Conservation (phyloP, 345 rosid species). For the Lepidium sativum region DNA sequence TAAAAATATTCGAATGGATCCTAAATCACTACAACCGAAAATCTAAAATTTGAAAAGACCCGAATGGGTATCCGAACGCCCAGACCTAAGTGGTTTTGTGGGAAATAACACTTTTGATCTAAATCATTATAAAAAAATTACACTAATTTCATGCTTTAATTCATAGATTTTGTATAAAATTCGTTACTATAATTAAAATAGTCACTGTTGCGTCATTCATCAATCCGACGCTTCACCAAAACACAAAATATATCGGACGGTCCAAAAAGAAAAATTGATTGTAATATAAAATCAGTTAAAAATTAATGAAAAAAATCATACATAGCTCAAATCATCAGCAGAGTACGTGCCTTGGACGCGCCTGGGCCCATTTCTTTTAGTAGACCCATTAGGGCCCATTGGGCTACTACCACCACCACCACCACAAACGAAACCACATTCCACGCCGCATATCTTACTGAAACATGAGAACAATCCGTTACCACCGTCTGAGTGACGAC, state of each 20-base stretch:
- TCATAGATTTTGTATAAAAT: not conserved
- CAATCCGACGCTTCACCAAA: not conserved
- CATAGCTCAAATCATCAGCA: slow-evolving; percentile 12
- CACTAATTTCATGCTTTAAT: not conserved
- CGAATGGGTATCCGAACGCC: no score
- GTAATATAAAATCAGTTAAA: not conserved
- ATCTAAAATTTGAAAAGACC: no score
- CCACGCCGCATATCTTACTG: slow-evolving; percentile 54
- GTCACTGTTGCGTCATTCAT: not conserved
- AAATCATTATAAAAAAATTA: slow-evolving; percentile 1
- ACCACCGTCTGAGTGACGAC: slow-evolving; percentile 35
- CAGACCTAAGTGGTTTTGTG: not conserved
- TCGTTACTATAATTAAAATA: not conserved
- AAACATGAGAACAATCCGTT: slow-evolving; percentile 57
- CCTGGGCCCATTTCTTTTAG: slow-evolving; percentile 5
- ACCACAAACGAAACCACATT: slow-evolving; percentile 67
- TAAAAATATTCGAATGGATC: no score
- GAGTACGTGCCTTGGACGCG: slow-evolving; percentile 17
- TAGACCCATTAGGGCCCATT: not conserved
- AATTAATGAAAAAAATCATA: not conserved
- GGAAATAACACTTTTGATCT: slow-evolving; percentile 9
- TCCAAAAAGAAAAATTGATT: not conserved
- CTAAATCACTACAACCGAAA: no score
- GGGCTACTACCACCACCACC: slow-evolving; percentile 25
- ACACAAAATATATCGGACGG: not conserved